Base-by-base conservation (phyloP, 169 alveolate species). In the Plasmodium ovale region DNA sequence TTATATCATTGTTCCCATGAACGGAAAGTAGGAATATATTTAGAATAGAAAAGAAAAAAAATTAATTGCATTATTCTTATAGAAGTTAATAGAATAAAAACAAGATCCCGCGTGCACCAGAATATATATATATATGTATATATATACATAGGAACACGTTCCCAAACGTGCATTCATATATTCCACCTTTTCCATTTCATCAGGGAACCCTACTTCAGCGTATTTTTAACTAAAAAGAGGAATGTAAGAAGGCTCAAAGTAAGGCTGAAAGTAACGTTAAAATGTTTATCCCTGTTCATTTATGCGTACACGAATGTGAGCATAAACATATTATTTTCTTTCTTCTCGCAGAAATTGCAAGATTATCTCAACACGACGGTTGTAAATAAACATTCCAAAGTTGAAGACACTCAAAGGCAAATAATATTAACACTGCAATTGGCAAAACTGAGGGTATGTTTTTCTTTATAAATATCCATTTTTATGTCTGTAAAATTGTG, bases 391-490 rank as follows among this genome's bases (percentile, higher is more conserved):
- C 89, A 79, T 58, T 65, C 89, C 9, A 79, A 31, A 65, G 70
- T 65, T 79, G 89, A 79, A 29, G 79, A 65, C 35, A 58, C 89
- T 12, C 89, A 79, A 65, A 64, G 89, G 44, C 89, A 79, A 67
- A 62, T 79, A 14, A 79, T 79, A 51, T 65, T 79, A 65, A 79
- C 89, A 51, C 37, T 79, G 16, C 89, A 79, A 29, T 56, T 79
- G 39, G 89, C 89, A 79, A 79, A 79, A 79, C 42, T 79, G 58
- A 79, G 89, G 89, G 89, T 79, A 64, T 39, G 70, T 21, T 5
- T 59, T 42, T 59, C 12, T 14, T 44, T 31, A 47, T n/a, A n/a
- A n/a, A n/a, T n/a, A n/a, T n/a, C n/a, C n/a, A n/a, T n/a, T n/a
- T n/a, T n/a, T n/a, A n/a, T n/a, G n/a, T n/a, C n/a, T n/a, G n/a